phyloP scores from a whole-genome alignment of 140 eudicot species.

The Stevia rebaudiana region DNA sequence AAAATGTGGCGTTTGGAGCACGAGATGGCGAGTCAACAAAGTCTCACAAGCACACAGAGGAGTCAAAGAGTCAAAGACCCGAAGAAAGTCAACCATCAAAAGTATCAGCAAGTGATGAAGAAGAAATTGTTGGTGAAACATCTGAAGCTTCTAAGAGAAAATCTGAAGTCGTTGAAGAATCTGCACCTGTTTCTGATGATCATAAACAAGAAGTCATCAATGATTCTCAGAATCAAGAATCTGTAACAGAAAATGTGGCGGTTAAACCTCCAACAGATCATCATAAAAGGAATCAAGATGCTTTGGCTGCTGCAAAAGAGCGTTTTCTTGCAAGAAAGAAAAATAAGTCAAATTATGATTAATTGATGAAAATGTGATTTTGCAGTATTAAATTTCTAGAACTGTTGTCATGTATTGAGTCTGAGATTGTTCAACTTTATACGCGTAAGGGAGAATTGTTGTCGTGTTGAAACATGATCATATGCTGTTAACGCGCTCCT shows the following conservation, averaged over 20 bases:
- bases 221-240: constrained; percentile 32
- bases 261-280: constrained; percentile 42
- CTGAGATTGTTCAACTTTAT: too few relatives aligned
- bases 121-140: constrained; percentile 26
- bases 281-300: constrained; percentile 60
- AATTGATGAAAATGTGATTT: neutral
- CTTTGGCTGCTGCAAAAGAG: constrained; percentile 78
- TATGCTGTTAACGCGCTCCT: too few relatives aligned
- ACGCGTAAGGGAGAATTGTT: too few relatives aligned
- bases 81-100: constrained; percentile 23
- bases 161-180: constrained; percentile 20
- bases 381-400: neutral
- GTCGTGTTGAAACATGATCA: too few relatives aligned
- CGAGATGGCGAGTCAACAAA: constrained; percentile 27
- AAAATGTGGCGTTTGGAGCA: constrained; percentile 81
- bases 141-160: constrained; percentile 26
- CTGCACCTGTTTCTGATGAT: constrained; percentile 30
- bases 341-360: constrained; percentile 31
- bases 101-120: constrained; percentile 13
- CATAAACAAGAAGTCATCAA: constrained; percentile 18
- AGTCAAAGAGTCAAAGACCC: constrained; percentile 20
- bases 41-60: constrained; percentile 28
- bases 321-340: constrained; percentile 76
- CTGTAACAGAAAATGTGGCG: constrained; percentile 4
- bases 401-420: constrained; percentile 1